These are phyloP conservation scores for Phialemoniopsis sp. DNA, from an alignment of 2,329 filamentous ascomycete genomes.

Conservation along the genomic window DNA sequence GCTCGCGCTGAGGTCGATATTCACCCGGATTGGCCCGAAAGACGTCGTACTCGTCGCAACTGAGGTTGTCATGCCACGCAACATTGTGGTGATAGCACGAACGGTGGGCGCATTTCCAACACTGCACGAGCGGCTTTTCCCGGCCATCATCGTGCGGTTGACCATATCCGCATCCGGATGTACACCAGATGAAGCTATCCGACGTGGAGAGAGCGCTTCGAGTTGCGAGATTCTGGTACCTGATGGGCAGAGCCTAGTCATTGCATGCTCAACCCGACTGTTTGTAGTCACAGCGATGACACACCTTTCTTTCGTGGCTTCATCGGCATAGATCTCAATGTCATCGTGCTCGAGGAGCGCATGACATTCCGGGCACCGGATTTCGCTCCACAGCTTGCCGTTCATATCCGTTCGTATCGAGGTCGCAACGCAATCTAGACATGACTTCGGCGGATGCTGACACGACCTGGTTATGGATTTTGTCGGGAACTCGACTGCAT, in stretches of 20 bases:
- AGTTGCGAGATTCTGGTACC: conserved; percentile 37
- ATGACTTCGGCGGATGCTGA: conserved; percentile 24
- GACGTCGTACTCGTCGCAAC: conserved; percentile 37
- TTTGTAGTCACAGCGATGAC: not conserved
- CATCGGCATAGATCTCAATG: conserved; percentile 38
- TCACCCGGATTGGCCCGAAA: conserved; percentile 30
- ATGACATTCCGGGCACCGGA: conserved; percentile 49
- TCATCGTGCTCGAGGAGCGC: conserved; percentile 35
- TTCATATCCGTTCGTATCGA: conserved; percentile 28
- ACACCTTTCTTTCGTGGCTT: conserved; percentile 36
- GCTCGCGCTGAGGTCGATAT: conserved; percentile 30
- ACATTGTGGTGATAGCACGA: conserved; percentile 37
- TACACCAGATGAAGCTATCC: conserved; percentile 49
- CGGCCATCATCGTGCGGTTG: conserved; percentile 42
- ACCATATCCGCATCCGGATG: conserved; percentile 44
- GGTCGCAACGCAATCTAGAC: conserved; percentile 25
- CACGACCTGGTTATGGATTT: conserved; percentile 25
- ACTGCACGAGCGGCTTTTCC: conserved; percentile 34
- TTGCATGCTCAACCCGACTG: not conserved
- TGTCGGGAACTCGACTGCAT: conserved; percentile 21
- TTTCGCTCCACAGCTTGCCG: conserved; percentile 34
- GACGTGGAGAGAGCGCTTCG: conserved; percentile 35
- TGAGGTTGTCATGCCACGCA: conserved; percentile 34
- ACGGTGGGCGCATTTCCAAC: conserved; percentile 29
- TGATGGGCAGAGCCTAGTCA: too few species aligned